Conservation (phyloP, 441 rosid genomes). For the Pelargonium fulgidum region DNA sequence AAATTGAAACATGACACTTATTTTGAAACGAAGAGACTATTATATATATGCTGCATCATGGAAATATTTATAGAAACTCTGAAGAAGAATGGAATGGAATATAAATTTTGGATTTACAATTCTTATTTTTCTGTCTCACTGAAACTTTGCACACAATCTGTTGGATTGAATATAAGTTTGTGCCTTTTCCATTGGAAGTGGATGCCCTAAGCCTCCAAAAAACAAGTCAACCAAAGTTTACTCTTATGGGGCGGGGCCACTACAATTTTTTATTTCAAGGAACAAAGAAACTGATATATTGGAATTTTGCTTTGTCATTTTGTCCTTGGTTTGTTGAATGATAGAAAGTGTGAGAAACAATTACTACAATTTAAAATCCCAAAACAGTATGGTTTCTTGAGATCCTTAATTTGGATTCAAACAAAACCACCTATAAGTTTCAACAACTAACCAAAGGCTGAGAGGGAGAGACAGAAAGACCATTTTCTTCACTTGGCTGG, state of each 20-base stretch:
- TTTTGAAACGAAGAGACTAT: no score
- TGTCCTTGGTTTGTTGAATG: constrained; percentile 9
- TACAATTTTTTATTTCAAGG: no score
- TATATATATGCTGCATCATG: background rate
- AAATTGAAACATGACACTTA: no score
- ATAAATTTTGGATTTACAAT: constrained; percentile 21
- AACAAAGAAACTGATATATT: background rate
- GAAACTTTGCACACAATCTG: constrained; percentile 16
- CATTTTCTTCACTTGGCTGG: no score
- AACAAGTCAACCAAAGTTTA: no score
- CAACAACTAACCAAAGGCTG: no score
- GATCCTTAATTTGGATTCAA: constrained; percentile 35
- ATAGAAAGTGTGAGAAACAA: no score
- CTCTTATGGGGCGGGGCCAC: no score
- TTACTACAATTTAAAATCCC: no score
- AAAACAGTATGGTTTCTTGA: constrained; percentile 13
- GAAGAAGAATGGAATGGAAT: constrained; percentile 26
- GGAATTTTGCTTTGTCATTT: constrained; percentile 41
- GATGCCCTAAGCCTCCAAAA: constrained; percentile 17
- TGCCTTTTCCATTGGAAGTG: constrained; percentile 22
- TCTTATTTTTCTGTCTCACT: constrained; percentile 11
- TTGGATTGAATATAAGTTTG: constrained; percentile 4
- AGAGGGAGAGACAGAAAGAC: no score
- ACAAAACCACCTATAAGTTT: constrained; percentile 13
- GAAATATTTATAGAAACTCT: constrained; percentile 21